Evolutionary conservation across 805 yeast genomes (phyloP), one percentile per base, ranked within the genome.

Genomic region (Metschnikowia lachancei): DNA sequence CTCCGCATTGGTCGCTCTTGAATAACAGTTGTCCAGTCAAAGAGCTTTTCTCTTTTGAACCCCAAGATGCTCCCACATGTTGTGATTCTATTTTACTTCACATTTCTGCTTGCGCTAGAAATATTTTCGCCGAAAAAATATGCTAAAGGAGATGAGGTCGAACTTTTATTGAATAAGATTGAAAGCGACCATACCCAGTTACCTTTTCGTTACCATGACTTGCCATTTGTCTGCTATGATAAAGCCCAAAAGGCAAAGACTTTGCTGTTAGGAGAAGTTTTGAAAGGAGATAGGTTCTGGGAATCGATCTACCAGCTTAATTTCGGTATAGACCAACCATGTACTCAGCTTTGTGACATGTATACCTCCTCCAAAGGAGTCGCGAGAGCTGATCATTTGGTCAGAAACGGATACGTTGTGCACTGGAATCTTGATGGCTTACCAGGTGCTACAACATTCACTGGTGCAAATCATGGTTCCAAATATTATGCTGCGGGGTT

Each of bases 381-480:
- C 29, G 67, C 63, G 43, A 70, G 77, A 41, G 88, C 92, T 0
- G 80, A 72, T 48, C 74, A 77, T 22, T 67, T 89, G 49, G 81
- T 89, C 31, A 72, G 78, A 54, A 69, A 82, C 43, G 86, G 86
- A 2, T 89, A 89, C 57, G 83, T 83, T 43, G 90, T 79, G 12
- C 91, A 89, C 58, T 89, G 96, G 96, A 65, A 78, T 20, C 70
- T 89, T 13, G 96, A 90, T 66, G 87, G 83, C 18, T 67, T 89
- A 29, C 96, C 96, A 0, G 95, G 94, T 7, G 92, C 96, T 1
- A 88, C 96, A 0, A 85, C 95, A 0, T 85, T 83, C 53, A 78
- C 83, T 29, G 71, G 77, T 6, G 76, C 78, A 7, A 78, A 75
- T 11, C 76, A 76, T 39, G 72, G 77, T 16, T 77, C 79, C 52